Percentiles rank a stretch among this genome's conserved stretches.
phyloP scores from a whole-genome alignment of 805 yeast genomes.

The Naumovozyma dairenensis region DNA sequence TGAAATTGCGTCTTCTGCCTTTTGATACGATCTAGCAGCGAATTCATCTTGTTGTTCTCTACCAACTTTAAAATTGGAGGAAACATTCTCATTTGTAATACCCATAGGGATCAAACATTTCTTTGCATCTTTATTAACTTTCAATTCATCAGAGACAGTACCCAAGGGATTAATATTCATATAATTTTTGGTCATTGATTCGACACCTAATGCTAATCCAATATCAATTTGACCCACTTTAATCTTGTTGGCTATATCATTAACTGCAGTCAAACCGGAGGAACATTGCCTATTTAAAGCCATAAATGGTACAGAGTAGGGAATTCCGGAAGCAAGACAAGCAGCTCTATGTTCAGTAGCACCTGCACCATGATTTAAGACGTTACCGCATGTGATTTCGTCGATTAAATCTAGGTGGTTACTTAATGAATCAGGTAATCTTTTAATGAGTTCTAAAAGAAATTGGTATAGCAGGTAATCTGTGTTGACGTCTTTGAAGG shows the following conservation, averaged over 20 bases:
- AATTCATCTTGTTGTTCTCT: conserved; percentile 77
- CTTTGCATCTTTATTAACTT: conserved; percentile 39
- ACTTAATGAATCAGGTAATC: conserved; percentile 32
- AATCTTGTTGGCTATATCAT: conserved; percentile 83
- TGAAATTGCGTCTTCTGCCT: conserved; percentile 68
- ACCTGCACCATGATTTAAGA: conserved; percentile 86
- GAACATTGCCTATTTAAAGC: conserved; percentile 93
- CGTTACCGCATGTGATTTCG: conserved; percentile 87
- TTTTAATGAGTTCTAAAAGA: conserved; percentile 49
- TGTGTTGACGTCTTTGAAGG: conserved; percentile 70
- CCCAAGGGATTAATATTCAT: conserved; percentile 66
- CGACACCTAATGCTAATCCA: conserved; percentile 90
- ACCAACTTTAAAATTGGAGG: conserved; percentile 50
- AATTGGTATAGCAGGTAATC: conserved; percentile 68
- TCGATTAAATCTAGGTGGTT: conserved; percentile 54
- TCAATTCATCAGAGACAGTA: conserved; percentile 42
- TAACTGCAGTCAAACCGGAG: conserved; percentile 83
- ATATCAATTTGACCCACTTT: conserved; percentile 78
- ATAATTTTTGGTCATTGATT: conserved; percentile 84
- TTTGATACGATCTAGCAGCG: conserved; percentile 77
- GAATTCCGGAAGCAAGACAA: conserved; percentile 81
- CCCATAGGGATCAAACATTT: conserved; percentile 95
- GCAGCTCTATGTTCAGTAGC: conserved; percentile 94
- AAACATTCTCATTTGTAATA: conserved; percentile 86
- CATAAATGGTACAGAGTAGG: conserved; percentile 64